Percentiles rank a stretch among this genome's conserved stretches.
Conservation (phyloP, 2,329 filamentous ascomycete genomes). For the Zymoseptoria pseudotritici region DNA sequence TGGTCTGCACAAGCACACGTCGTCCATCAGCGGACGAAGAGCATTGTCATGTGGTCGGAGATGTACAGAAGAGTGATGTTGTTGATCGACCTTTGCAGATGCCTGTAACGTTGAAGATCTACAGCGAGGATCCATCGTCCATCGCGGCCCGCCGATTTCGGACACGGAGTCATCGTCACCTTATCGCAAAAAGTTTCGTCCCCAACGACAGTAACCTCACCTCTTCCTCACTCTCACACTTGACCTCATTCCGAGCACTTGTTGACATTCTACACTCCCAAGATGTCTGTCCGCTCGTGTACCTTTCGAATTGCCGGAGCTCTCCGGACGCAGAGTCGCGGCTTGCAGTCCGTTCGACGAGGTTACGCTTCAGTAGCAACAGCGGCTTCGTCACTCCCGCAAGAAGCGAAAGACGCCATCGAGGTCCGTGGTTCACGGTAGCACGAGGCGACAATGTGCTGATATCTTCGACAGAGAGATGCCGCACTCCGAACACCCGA, state of each 20-base stretch:
- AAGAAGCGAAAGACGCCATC: conserved; percentile 29
- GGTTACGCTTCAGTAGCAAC: conserved; percentile 31
- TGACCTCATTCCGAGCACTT: not conserved
- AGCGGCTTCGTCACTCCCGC: conserved; percentile 36
- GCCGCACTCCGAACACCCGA: conserved; percentile 59
- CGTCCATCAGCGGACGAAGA: too few relatives aligned
- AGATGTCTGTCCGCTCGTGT: conserved; percentile 6
- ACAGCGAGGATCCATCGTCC: too few relatives aligned
- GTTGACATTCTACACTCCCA: not conserved
- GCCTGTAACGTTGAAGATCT: too few relatives aligned
- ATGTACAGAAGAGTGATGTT: too few relatives aligned
- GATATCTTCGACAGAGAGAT: conserved; percentile 36
- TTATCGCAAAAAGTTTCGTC: not conserved
- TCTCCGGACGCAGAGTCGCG: conserved; percentile 6
- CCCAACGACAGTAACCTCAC: not conserved
- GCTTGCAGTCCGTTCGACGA: conserved; percentile 3
- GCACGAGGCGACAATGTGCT: conserved; percentile 3
- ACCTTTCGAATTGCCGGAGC: conserved; percentile 19
- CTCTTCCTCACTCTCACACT: not conserved
- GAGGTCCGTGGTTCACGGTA: conserved; percentile 12
- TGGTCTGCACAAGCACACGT: too few relatives aligned
- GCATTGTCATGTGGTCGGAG: too few relatives aligned
- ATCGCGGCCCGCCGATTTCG: not conserved
- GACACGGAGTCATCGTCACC: not conserved
- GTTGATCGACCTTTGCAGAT: too few relatives aligned